A percentile compares a stretch with the other conserved stretches of the same genome.
Evolutionary conservation across 2,329 filamentous ascomycete genomes (phyloP).

Genomic region (Sarocladium kiliense): DNA sequence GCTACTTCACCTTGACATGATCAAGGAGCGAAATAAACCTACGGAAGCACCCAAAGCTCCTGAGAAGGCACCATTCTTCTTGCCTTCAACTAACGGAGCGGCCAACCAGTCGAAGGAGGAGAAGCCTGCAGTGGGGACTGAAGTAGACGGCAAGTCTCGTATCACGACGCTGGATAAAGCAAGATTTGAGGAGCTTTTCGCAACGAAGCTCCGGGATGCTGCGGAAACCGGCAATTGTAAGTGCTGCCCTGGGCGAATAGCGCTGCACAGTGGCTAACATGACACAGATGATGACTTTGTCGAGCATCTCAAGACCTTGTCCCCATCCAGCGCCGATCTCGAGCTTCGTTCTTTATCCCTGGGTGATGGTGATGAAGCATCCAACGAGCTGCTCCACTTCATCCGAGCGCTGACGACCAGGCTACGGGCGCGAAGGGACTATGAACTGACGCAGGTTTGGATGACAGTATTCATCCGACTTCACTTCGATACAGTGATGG

Average conservation of each 20-base stretch:
- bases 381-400: slow-evolving; percentile 74
- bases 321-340: slow-evolving; percentile 81
- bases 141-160: slow-evolving; percentile 44
- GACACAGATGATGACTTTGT: slow-evolving; percentile 60
- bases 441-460: slow-evolving; percentile 93
- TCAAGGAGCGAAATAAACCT: slow-evolving; percentile 91
- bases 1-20: slow-evolving; percentile 83
- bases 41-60: slow-evolving; percentile 86
- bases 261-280: slow-evolving; percentile 17
- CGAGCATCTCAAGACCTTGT: slow-evolving; percentile 71
- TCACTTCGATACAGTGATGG: slow-evolving; percentile 58
- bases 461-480: slow-evolving; percentile 89
- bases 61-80: slow-evolving; percentile 93
- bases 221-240: slow-evolving; percentile 56
- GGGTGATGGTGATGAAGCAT: slow-evolving; percentile 35
- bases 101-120: slow-evolving; percentile 23
- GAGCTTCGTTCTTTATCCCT: slow-evolving; percentile 75
- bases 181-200: slow-evolving; percentile 53
- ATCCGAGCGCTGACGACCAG: slow-evolving; percentile 72
- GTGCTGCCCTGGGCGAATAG: slow-evolving; percentile 20
- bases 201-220: slow-evolving; percentile 49
- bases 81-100: slow-evolving; percentile 59
- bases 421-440: slow-evolving; percentile 68
- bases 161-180: slow-evolving; percentile 62
- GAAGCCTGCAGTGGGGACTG: slow-evolving; percentile 18